phyloP scores from a whole-genome alignment of 2,329 filamentous ascomycete species.

The Fusarium heterosporum region DNA sequence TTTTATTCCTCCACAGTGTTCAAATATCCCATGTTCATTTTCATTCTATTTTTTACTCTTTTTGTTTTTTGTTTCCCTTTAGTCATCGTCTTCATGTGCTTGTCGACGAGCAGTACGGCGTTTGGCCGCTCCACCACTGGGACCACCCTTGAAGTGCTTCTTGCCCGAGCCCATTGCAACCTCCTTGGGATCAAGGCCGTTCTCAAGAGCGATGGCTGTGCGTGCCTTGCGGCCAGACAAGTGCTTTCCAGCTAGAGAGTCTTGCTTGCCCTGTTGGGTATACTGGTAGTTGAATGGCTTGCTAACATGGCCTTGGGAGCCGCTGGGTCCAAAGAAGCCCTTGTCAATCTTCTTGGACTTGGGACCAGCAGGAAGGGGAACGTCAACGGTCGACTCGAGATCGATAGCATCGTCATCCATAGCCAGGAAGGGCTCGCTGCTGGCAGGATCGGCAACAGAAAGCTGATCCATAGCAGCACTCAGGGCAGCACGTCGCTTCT shows the following conservation, averaged over 20 bases:
- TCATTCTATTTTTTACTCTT: conserved; percentile 48
- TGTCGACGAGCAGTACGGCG: conserved; percentile 37
- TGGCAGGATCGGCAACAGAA: conserved; percentile 52
- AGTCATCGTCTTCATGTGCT: conserved; percentile 40
- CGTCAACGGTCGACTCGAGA: conserved; percentile 58
- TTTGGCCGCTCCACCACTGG: conserved; percentile 69
- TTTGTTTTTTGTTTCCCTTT: conserved; percentile 48
- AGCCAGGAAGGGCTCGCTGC: conserved; percentile 43
- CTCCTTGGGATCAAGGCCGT: conserved; percentile 85
- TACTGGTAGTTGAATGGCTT: conserved; percentile 94
- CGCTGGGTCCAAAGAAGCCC: conserved; percentile 82
- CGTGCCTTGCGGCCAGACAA: conserved; percentile 86
- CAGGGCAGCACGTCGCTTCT: conserved; percentile 78
- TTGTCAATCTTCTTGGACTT: conserved; percentile 86
- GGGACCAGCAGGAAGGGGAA: conserved; percentile 68
- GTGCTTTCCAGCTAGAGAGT: conserved; percentile 66
- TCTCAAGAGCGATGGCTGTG: conserved; percentile 84
- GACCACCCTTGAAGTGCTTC: conserved; percentile 93
- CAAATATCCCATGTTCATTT: conserved; percentile 59
- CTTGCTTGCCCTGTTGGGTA: conserved; percentile 75
- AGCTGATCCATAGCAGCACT: conserved; percentile 62
- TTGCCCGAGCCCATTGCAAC: conserved; percentile 75
- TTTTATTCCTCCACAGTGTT: conserved; percentile 53
- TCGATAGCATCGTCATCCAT: conserved; percentile 49
- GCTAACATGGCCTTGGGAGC: conserved; percentile 73